Percentiles rank a stretch among this genome's conserved stretches.
Conservation (phyloP, 2,329 filamentous ascomycete species). For the Westerdykella ornata region DNA sequence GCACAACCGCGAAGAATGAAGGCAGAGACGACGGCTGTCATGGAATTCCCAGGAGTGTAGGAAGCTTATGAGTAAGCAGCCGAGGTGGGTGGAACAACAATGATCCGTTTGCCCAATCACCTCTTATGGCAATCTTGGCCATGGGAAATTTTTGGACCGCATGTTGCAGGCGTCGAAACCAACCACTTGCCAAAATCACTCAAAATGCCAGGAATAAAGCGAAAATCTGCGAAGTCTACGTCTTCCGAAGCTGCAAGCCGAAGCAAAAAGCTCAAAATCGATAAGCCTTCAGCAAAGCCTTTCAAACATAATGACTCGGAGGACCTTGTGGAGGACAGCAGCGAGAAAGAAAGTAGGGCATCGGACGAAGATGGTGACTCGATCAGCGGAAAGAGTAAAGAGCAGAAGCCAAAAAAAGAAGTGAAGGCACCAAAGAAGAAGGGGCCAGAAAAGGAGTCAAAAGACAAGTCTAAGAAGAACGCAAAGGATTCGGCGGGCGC, state of each 20-base stretch:
- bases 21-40: no score
- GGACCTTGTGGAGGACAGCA: slow-evolving; percentile 33
- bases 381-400: slow-evolving; percentile 10
- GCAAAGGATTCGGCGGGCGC: slow-evolving; percentile 11
- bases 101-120: no score
- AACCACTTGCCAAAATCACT: slow-evolving; percentile 5
- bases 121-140: background rate
- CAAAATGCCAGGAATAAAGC: slow-evolving; percentile 34
- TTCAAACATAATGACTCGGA: slow-evolving; percentile 16
- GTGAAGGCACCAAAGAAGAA: slow-evolving; percentile 1
- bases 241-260: slow-evolving; percentile 18
- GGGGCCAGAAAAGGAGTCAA: slow-evolving; percentile 14
- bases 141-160: background rate
- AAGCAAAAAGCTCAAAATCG: slow-evolving; percentile 37
- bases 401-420: slow-evolving; percentile 14
- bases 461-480: slow-evolving; percentile 22
- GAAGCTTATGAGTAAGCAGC: no score
- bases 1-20: no score
- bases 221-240: slow-evolving; percentile 20
- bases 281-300: slow-evolving; percentile 26
- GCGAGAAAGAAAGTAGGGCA: slow-evolving; percentile 24
- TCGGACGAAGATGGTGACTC: slow-evolving; percentile 12
- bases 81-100: no score
- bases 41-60: no score
- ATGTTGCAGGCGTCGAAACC: background rate